phyloP scores from a whole-genome alignment of 2,329 filamentous ascomycete genomes.

The Epichloe aotearoae region DNA sequence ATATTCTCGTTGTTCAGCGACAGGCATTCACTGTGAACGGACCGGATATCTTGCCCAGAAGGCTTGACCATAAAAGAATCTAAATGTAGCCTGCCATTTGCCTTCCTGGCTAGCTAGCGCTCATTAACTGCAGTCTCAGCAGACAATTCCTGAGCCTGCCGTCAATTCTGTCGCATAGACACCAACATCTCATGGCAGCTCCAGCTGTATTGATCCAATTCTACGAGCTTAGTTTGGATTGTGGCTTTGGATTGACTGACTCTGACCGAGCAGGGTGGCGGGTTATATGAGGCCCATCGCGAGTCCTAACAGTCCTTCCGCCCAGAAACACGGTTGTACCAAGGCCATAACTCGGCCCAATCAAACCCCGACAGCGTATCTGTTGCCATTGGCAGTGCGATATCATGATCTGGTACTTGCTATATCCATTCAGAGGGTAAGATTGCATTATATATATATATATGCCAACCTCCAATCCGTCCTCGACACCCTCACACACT shows the following conservation, averaged over 20 bases:
- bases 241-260: no score
- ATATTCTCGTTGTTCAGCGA: background rate
- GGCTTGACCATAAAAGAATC: background rate
- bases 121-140: background rate
- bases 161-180: no score
- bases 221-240: background rate
- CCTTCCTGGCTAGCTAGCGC: background rate
- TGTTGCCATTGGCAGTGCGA: background rate
- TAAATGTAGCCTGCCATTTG: background rate
- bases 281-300: no score
- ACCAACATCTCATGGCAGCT: background rate
- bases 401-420: slow-evolving; percentile 5
- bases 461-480: background rate
- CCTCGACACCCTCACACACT: background rate
- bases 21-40: background rate
- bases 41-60: background rate
- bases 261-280: no score
- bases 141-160: background rate
- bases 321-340: background rate
- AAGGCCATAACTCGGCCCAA: background rate
- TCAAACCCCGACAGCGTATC: background rate
- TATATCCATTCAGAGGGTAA: slow-evolving; percentile 8
- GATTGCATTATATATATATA: background rate
- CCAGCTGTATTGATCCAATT: background rate
- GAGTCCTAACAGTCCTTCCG: no score